These are phyloP conservation scores for Fusarium sp. DNA, from an alignment of 2,329 filamentous ascomycete species.

Conservation along the genomic window DNA sequence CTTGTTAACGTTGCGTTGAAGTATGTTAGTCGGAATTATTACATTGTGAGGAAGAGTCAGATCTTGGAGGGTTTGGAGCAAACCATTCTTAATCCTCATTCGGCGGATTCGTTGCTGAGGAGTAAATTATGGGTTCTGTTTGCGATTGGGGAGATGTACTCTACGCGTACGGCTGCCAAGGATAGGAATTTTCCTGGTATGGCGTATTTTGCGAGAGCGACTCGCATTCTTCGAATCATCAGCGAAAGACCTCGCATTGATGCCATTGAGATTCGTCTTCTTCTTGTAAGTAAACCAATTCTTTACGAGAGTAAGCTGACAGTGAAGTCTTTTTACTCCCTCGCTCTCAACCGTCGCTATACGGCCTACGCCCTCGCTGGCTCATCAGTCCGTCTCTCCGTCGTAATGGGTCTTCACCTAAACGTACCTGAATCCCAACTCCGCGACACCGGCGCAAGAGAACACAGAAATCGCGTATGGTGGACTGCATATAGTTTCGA, in stretches of 20 bases:
- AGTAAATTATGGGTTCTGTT: constrained; percentile 59
- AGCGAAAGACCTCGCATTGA: constrained; percentile 58
- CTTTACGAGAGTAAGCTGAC: rapidly evolving
- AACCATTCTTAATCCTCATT: constrained; percentile 50
- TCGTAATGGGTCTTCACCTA: constrained; percentile 59
- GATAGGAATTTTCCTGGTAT: constrained; percentile 56
- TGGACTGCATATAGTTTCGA: constrained; percentile 60
- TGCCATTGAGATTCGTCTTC: constrained; percentile 56
- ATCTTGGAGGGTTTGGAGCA: constrained; percentile 54
- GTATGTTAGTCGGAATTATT: constrained; percentile 55
- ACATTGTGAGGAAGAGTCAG: constrained; percentile 55
- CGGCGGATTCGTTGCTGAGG: constrained; percentile 49
- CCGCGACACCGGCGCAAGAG: constrained; percentile 51
- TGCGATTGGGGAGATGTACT: constrained; percentile 60
- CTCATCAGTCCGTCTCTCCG: constrained; percentile 56
- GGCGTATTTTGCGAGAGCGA: constrained; percentile 56
- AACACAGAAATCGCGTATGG: constrained; percentile 57
- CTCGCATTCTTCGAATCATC: constrained; percentile 52
- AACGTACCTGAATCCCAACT: constrained; percentile 55
- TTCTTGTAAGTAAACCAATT: constrained; percentile 52
- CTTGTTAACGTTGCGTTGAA: constrained; percentile 54
- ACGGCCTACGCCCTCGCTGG: constrained; percentile 58
- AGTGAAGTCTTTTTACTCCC: constrained; percentile 57
- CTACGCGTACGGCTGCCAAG: constrained; percentile 51
- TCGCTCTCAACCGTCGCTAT: constrained; percentile 58